phyloP scores from a whole-genome alignment of 208 protist genomes.

The Balamuthia mandrillaris region DNA sequence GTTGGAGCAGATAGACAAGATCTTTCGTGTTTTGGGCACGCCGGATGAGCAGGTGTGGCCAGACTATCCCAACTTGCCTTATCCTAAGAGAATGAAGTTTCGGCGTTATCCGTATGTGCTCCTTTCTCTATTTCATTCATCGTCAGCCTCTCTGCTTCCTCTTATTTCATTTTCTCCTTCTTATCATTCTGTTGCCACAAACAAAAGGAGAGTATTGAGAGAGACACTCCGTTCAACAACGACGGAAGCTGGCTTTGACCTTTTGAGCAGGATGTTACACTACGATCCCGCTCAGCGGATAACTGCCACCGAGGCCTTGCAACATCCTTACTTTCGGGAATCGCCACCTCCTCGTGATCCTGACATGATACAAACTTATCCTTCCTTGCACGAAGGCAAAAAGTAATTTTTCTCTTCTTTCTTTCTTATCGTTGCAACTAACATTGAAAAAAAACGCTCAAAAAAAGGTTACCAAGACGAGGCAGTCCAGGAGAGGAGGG shows the following conservation, averaged over 20 bases:
- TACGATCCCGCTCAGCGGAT: constrained; percentile 65
- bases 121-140: not conserved
- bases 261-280: constrained; percentile 47
- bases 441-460: not conserved
- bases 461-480: not conserved
- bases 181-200: not conserved
- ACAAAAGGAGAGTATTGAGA: not conserved
- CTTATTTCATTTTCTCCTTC: not conserved
- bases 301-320: constrained; percentile 52
- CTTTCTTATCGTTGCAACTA: not conserved
- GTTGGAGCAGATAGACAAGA: constrained; percentile 26
- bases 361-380: not conserved
- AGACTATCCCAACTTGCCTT: constrained; percentile 42
- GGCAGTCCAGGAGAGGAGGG: too few species aligned
- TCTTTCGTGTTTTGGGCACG: constrained; percentile 57
- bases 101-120: not conserved
- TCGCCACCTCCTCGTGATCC: not conserved
- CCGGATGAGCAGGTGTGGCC: constrained; percentile 55
- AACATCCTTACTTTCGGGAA: constrained; percentile 63
- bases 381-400: not conserved
- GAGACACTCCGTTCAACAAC: not conserved
- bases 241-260: not conserved
- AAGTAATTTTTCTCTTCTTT: not conserved
- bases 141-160: not conserved
- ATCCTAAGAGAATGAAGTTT: constrained; percentile 28